Evolutionary conservation across 331 rosid species (phyloP), one percentile per base, ranked within the genome.

Genomic region (Malus hybrid): DNA sequence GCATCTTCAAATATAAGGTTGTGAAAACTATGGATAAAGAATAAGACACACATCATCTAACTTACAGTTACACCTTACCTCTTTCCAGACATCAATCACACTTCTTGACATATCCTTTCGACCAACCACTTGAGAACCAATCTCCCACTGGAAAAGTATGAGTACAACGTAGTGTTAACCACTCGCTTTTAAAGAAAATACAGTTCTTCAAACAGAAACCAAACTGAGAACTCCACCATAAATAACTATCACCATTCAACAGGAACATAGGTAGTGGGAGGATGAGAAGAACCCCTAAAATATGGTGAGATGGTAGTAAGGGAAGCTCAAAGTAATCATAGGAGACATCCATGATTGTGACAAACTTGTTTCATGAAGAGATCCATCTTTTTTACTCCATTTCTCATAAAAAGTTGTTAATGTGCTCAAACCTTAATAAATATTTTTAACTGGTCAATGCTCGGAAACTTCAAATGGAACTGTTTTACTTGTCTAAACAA

Each of bases 111-210:
- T 78, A 82, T 93, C 98, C 83, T 93, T 93, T 83, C 80, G 83
- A 56, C 98, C 98, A 81, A 91, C 90, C 66, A 91, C 97, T 90
- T 93, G 98, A 77, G 97, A 87, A 74, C 89, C 82, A 63, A 91
- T 69, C 60, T 90, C 95, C 87, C 87, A 81, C 98, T 94, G 87
- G 69, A 72, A 36, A 88, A 70, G 58, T 73, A 72, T 62, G 30
- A 77, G 60, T 10, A 11, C 78, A 70, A 22, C 58, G 12, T 39
- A 33, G 19, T 34, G 11, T 44, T 30, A 56, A 28, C 15, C 16
- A 34, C 67, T 72, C 53, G 65, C 24, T 29, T 34, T 34, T 20
- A 14, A 58, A 4, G 24, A 58, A 58, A 33, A 20, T 72, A 36
- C 39, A 19, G 36, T 66, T 66, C 48, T 66, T 36, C 29, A 5